Percentiles rank a stretch among this genome's conserved stretches.
Evolutionary conservation across 225 moss, liverwort and hornwort species (phyloP).

Genomic region (Ulota crispa): DNA sequence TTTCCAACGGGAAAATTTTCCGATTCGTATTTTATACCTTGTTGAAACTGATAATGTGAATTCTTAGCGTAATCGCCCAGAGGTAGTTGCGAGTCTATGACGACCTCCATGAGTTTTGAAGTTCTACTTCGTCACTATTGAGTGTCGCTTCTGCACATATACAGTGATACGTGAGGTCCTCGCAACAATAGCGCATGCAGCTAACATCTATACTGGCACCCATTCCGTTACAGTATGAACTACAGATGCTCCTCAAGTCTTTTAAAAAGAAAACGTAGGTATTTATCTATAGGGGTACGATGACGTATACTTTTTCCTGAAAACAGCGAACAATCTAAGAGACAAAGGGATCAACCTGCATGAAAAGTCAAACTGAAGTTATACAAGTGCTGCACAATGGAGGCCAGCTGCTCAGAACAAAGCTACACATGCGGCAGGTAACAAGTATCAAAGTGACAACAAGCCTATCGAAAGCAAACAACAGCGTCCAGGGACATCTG

Average conservation of each 20-base stretch:
- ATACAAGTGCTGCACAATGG: background rate
- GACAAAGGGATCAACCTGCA: background rate
- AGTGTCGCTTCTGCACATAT: no score
- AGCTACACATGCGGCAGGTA: background rate
- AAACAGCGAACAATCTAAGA: background rate
- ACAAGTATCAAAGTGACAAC: background rate
- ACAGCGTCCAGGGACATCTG: background rate
- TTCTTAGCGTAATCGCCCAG: no score
- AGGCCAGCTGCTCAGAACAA: background rate
- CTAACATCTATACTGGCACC: no score
- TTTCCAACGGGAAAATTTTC: accelerated
- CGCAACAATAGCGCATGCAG: background rate
- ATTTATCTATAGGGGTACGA: no score
- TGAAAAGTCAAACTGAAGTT: no score
- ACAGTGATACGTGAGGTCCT: background rate
- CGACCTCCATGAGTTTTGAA: no score
- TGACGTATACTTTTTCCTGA: background rate
- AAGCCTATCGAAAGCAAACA: background rate
- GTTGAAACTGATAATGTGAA: no score
- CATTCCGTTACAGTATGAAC: background rate
- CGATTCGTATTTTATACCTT: no score
- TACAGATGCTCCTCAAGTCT: background rate
- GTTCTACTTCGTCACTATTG: no score
- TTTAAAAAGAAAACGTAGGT: background rate
- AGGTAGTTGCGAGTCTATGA: no score